Percentiles rank a stretch among this genome's conserved stretches.
phyloP scores from a whole-genome alignment of 179 eudicot genomes.

The Silene noctiflora region DNA sequence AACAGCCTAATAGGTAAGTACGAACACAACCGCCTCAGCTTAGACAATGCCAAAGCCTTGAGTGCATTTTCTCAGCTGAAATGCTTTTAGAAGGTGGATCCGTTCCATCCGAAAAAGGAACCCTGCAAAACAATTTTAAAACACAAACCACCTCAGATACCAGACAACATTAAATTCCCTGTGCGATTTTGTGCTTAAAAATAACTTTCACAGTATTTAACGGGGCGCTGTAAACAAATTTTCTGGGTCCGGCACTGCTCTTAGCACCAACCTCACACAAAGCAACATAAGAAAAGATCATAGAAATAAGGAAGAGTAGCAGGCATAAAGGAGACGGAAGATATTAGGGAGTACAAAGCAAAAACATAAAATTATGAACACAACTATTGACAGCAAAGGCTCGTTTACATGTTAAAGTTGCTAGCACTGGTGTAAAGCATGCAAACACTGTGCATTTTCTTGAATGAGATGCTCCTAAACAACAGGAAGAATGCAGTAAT shows the following conservation, averaged over 20 bases:
- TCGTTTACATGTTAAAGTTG: slow-evolving; percentile 55
- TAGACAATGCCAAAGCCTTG: not conserved
- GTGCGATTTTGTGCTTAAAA: no score
- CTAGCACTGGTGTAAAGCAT: slow-evolving; percentile 95
- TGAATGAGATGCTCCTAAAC: slow-evolving; percentile 82
- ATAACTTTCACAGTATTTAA: no score
- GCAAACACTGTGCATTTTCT: slow-evolving; percentile 91
- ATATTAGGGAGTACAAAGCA: no score
- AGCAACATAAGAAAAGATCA: not conserved
- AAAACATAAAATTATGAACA: slow-evolving; percentile 9
- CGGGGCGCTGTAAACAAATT: not conserved
- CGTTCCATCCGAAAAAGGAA: slow-evolving; percentile 81
- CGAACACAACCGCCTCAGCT: not conserved
- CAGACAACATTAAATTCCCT: not conserved
- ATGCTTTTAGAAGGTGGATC: slow-evolving; percentile 57
- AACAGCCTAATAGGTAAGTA: not conserved
- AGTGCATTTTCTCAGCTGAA: not conserved
- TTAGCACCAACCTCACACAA: not conserved
- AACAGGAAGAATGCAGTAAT: slow-evolving; percentile 51
- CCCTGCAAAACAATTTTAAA: slow-evolving; percentile 46
- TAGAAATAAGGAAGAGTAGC: not conserved
- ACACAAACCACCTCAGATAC: slow-evolving; percentile 6
- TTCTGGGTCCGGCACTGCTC: not conserved
- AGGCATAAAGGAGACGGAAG: not conserved
- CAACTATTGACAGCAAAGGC: slow-evolving; percentile 27